Conservation (phyloP, 257 asterid species). For the Galeopsis tetrahit region DNA sequence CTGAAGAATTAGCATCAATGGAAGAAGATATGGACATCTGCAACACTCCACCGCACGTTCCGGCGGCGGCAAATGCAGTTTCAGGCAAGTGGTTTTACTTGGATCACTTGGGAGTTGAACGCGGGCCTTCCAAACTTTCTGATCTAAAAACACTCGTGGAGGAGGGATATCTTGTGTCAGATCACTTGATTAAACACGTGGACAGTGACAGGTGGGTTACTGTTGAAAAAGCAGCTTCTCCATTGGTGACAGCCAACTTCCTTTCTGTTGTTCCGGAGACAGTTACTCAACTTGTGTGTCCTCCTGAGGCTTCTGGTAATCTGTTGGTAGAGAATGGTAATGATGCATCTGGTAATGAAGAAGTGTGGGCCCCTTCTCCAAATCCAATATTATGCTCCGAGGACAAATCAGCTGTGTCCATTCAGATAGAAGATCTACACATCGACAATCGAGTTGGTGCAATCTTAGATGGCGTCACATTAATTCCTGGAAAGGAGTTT, state of each 20-base stretch:
- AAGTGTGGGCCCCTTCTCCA: slow-evolving; percentile 36
- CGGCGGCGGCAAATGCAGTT: slow-evolving; percentile 57
- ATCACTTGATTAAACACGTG: slow-evolving; percentile 84
- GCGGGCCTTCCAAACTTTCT: slow-evolving; percentile 82
- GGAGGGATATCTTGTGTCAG: slow-evolving; percentile 87
- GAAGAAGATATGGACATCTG: slow-evolving; percentile 99
- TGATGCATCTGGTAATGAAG: slow-evolving; percentile 44
- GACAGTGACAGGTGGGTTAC: slow-evolving; percentile 96
- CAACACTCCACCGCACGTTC: slow-evolving; percentile 94
- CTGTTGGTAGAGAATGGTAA: slow-evolving; percentile 68
- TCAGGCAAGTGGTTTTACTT: slow-evolving; percentile 90
- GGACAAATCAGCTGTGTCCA: slow-evolving; percentile 38
- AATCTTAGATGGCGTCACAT: slow-evolving; percentile 62
- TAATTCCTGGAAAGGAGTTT: slow-evolving; percentile 79
- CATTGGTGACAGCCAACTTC: slow-evolving; percentile 63
- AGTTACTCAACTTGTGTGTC: slow-evolving; percentile 83
- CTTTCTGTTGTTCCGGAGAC: slow-evolving; percentile 80
- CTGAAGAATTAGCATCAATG: slow-evolving; percentile 85
- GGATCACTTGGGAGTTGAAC: slow-evolving; percentile 78
- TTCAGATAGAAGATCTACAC: slow-evolving; percentile 51
- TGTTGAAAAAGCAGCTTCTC: slow-evolving; percentile 94
- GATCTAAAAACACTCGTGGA: slow-evolving; percentile 77
- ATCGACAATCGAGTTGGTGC: slow-evolving; percentile 84
- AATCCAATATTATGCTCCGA: slow-evolving; percentile 38
- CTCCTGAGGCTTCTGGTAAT: slow-evolving; percentile 99